A percentile compares a stretch with the other conserved stretches of the same genome.
Conservation (phyloP, 108 stramenopile genomes). For the Fistulifera pelliculosa region DNA sequence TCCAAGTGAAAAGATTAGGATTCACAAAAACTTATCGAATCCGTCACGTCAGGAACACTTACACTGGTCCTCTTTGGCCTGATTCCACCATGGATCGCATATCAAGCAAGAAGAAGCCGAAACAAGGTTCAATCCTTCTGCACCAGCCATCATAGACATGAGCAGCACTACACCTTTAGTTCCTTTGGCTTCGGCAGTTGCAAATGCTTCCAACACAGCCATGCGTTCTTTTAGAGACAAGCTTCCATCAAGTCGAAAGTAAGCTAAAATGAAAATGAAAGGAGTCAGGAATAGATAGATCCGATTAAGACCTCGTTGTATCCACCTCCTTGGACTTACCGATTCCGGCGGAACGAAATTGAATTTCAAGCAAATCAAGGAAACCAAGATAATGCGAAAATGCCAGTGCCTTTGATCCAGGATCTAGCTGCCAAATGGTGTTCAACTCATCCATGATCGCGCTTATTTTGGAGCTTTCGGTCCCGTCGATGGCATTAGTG, state of each 20-base stretch:
- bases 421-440: conserved; percentile 54
- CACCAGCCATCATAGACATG: conserved; percentile 76
- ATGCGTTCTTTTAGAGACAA: conserved; percentile 63
- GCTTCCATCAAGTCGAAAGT: conserved; percentile 62
- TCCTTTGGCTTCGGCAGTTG: conserved; percentile 8
- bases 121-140: conserved; percentile 71
- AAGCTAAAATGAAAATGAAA: conserved; percentile 4
- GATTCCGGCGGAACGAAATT: conserved; percentile 28
- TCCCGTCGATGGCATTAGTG: conserved; percentile 33
- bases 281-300: too few relatives aligned
- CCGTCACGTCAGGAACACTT: conserved; percentile 4
- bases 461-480: conserved; percentile 53
- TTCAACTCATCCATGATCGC: conserved; percentile 68
- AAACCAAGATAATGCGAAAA: conserved; percentile 83
- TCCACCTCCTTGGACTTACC: too few relatives aligned
- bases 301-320: too few relatives aligned
- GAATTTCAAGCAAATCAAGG: conserved; percentile 48
- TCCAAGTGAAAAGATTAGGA: background rate
- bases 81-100: conserved; percentile 85
- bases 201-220: conserved; percentile 55
- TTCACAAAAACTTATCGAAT: background rate
- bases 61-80: conserved; percentile 66
- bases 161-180: conserved; percentile 59
- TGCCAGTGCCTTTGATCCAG: conserved; percentile 67
- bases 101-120: conserved; percentile 70